A percentile compares a stretch with the other conserved stretches of the same genome.
phyloP scores from a whole-genome alignment of 2,329 filamentous ascomycete species.

The Fusarium dlaminii region DNA sequence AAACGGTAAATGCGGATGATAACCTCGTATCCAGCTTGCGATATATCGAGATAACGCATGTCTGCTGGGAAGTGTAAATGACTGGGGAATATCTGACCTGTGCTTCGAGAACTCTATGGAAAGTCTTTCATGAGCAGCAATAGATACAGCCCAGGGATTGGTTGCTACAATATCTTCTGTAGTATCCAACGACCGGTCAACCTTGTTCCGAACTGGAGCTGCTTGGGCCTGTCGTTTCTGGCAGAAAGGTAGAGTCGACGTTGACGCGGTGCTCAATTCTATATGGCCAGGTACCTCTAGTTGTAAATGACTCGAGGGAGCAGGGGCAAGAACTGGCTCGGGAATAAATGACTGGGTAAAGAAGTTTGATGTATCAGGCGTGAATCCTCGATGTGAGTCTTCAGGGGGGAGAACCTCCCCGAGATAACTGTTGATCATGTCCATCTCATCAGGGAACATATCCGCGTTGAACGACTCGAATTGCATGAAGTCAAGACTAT shows the following conservation, averaged over 20 bases:
- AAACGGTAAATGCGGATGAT: slow-evolving; percentile 19
- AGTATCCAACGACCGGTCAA: background rate
- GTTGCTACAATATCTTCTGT: background rate
- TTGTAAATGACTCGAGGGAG: background rate
- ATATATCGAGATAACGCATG: slow-evolving; percentile 20
- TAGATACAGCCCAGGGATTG: background rate
- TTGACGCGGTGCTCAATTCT: background rate
- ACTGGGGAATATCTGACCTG: background rate
- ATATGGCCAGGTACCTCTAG: background rate
- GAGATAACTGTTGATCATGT: background rate
- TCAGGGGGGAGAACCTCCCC: background rate
- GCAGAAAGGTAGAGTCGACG: background rate
- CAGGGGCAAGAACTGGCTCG: background rate
- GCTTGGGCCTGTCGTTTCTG: background rate
- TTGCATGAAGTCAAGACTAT: background rate
- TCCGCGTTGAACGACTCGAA: background rate
- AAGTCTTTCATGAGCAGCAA: background rate
- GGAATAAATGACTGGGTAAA: background rate
- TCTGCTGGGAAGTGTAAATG: slow-evolving; percentile 9
- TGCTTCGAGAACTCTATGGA: background rate
- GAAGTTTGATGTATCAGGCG: background rate
- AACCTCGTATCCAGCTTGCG: slow-evolving; percentile 19
- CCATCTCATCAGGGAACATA: background rate
- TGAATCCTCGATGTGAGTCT: background rate
- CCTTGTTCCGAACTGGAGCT: background rate